A percentile compares a stretch with the other conserved stretches of the same genome.
phyloP scores from a whole-genome alignment of 2,329 filamentous ascomycete genomes.

The Exophiala phaeomuriformis region DNA sequence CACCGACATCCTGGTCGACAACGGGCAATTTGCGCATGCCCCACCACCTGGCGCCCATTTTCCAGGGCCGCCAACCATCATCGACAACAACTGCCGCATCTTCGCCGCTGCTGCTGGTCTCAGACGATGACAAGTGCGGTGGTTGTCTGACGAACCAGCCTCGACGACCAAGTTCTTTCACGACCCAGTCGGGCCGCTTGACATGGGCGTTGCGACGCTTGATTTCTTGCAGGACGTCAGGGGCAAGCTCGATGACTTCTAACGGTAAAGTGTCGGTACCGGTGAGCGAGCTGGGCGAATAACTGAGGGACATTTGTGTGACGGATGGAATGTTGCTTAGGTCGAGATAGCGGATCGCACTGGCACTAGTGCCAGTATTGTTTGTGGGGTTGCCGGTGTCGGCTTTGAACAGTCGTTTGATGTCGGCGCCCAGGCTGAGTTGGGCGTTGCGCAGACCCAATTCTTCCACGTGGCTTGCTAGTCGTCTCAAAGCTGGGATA shows the following conservation, averaged over 20 bases:
- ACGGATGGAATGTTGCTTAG: constrained; percentile 60
- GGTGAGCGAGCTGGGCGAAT: constrained; percentile 52
- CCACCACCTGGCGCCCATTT: constrained; percentile 79
- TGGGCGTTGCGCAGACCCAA: constrained; percentile 62
- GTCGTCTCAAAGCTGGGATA: constrained; percentile 54
- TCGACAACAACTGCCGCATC: constrained; percentile 34
- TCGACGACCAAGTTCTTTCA: constrained; percentile 60
- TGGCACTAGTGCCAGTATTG: constrained; percentile 33
- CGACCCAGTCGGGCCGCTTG: constrained; percentile 59
- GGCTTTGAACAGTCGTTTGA: constrained; percentile 52
- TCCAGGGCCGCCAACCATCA: constrained; percentile 61
- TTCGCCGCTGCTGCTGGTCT: constrained; percentile 4
- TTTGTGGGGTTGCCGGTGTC: constrained; percentile 27
- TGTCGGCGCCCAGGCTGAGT: constrained; percentile 53
- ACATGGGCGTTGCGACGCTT: constrained; percentile 46
- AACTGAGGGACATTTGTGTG: constrained; percentile 52
- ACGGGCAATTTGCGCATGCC: constrained; percentile 66
- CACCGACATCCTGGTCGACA: constrained; percentile 49
- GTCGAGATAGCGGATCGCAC: constrained; percentile 64
- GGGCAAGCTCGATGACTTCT: constrained; percentile 67
- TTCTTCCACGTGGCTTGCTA: constrained; percentile 69
- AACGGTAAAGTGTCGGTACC: constrained; percentile 57
- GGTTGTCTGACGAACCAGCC: constrained; percentile 57
- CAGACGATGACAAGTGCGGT: no score
- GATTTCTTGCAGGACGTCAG: constrained; percentile 60